Evolutionary conservation across 169 alveolate genomes (phyloP), one percentile per base, ranked within the genome.

Genomic region (Neospora caninum): DNA sequence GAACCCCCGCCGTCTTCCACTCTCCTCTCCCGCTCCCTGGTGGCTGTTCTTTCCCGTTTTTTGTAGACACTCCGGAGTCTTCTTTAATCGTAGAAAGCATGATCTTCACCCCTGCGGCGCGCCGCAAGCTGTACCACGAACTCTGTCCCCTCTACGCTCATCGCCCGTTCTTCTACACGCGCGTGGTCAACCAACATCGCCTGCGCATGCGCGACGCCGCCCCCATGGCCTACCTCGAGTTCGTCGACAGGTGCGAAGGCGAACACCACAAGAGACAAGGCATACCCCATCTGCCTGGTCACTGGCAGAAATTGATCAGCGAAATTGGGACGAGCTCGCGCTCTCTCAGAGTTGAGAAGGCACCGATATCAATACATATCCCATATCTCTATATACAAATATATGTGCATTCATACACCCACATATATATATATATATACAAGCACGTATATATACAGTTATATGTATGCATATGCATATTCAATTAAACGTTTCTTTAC

Each of bases 191-290:
- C 91, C 98, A 97, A 91, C 97, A 97, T 97, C 96, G 96, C 41
- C 84, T 97, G 39, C 94, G 99, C 67, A 88, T 94, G 91, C 41
- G 98, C 58, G 99, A 97, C 93, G 97, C 98, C 16, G 97, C 98
- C 9, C 98, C 98, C 4, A 96, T 97, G 98, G 99, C 98, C 80
- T 97, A 94, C 92, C 93, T 97, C 43, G 99, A 97, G 89, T 97
- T 96, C 88, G 97, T 97, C 31, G 98, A 97, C 84, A 80, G 97
- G 98, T 96, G 27, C 16, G 78, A n/a, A 29, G 4, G 27, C 31
- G n/a, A 16, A 34, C 38, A 41, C 53, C 42, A 7, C 42, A 31
- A 67, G 39, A 54, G 41, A 41, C 38, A 39, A 9, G 49, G 31
- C 4, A 31, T 29, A 7, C 27, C 7, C 34, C 27, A 42, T 20